phyloP scores from a whole-genome alignment of 768 basidiomycete species.

The Phylloporus arenicola region DNA sequence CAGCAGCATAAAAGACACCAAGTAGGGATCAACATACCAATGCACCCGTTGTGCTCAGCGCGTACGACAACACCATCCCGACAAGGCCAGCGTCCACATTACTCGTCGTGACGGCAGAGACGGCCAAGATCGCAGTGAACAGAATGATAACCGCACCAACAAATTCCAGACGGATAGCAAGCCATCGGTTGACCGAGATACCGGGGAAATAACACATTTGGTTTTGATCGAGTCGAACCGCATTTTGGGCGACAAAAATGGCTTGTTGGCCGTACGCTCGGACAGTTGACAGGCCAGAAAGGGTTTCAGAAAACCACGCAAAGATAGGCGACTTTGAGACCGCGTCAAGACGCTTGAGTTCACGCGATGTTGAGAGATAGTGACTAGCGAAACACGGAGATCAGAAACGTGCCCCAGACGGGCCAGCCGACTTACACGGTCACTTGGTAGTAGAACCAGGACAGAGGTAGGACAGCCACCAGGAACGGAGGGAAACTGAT shows the following conservation, averaged over 20 bases:
- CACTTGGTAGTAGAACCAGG: conserved; percentile 73
- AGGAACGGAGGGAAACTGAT: conserved; percentile 79
- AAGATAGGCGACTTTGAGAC: conserved; percentile 90
- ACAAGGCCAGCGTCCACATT: conserved; percentile 85
- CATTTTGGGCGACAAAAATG: conserved; percentile 63
- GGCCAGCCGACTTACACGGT: conserved; percentile 54
- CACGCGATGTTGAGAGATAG: conserved; percentile 81
- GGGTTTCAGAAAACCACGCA: conserved; percentile 77
- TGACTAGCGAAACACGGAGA: conserved; percentile 44
- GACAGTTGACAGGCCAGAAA: conserved; percentile 75
- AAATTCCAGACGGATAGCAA: conserved; percentile 78
- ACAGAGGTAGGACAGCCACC: conserved; percentile 68
- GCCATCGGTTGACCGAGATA: conserved; percentile 76
- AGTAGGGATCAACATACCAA: conserved; percentile 44
- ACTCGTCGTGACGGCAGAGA: conserved; percentile 65
- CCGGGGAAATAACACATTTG: conserved; percentile 74
- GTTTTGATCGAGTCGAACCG: conserved; percentile 76
- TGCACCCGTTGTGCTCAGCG: conserved; percentile 76
- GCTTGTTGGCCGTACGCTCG: conserved; percentile 70
- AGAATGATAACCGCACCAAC: conserved; percentile 79
- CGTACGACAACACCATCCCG: conserved; percentile 81
- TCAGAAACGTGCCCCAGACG: background rate
- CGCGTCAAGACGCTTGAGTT: conserved; percentile 84
- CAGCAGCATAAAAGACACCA: background rate
- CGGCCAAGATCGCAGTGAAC: conserved; percentile 58